Evolutionary conservation across 306 rosid species (phyloP).

Genomic region (Malus asiatica): DNA sequence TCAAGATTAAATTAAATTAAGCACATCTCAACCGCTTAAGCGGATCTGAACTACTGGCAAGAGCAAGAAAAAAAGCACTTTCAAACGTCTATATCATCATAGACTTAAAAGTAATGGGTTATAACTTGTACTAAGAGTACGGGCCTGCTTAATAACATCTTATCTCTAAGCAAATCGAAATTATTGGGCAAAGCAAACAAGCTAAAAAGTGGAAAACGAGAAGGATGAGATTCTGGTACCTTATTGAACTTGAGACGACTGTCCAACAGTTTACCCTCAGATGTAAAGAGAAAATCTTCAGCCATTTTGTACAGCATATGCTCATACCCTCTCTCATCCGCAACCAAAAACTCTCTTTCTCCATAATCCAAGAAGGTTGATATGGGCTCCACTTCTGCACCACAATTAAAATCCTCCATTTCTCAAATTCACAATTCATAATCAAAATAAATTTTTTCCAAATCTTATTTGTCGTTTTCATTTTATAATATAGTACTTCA

Average conservation of each 20-base stretch:
- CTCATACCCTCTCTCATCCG: constrained; percentile 89
- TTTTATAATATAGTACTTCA: no score
- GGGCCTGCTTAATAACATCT: no score
- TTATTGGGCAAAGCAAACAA: background rate
- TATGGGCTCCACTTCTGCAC: constrained; percentile 91
- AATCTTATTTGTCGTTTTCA: no score
- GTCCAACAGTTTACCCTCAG: constrained; percentile 73
- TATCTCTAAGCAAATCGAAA: background rate
- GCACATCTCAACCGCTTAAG: no score
- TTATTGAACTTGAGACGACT: constrained; percentile 79
- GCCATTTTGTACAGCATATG: constrained; percentile 75
- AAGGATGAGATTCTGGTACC: constrained; percentile 34
- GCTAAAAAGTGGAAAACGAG: no score
- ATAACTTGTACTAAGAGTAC: no score
- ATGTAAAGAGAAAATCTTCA: constrained; percentile 60
- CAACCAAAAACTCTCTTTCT: constrained; percentile 78
- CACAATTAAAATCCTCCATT: background rate
- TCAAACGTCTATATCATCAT: no score
- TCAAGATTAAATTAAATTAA: no score
- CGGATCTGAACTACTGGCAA: no score
- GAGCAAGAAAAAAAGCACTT: no score
- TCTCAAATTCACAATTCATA: background rate
- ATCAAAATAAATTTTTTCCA: background rate
- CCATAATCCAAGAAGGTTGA: constrained; percentile 75
- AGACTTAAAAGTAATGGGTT: no score